These are phyloP conservation scores for Solanum chaucha DNA, from an alignment of 257 asterid species.

Conservation along the genomic window DNA sequence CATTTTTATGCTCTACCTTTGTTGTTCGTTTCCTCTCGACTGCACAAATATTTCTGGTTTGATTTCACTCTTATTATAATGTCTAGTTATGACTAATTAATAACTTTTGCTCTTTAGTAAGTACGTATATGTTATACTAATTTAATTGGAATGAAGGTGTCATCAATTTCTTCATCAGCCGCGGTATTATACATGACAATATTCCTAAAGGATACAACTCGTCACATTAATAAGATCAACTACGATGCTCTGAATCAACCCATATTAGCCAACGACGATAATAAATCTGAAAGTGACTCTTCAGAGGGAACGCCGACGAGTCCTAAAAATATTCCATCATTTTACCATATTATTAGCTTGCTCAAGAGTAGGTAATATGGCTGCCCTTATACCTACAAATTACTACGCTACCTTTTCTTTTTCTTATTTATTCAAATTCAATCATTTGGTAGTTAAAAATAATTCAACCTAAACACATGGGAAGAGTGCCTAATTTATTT, in stretches of 20 bases:
- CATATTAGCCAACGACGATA: not conserved
- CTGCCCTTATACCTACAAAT: not conserved
- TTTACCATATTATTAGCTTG: conserved; percentile 30
- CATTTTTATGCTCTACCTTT: conserved; percentile 39
- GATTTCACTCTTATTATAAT: not conserved
- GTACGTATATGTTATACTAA: not conserved
- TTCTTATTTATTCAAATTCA: not conserved
- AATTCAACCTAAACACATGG: not conserved
- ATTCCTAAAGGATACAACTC: conserved; percentile 26
- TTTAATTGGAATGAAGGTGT: conserved; percentile 17
- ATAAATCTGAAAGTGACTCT: conserved; percentile 16
- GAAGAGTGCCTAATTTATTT: not conserved
- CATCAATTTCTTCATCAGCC: conserved; percentile 23
- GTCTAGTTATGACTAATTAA: not conserved
- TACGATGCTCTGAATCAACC: not conserved
- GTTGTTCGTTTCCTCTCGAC: conserved; percentile 48
- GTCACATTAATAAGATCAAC: not conserved
- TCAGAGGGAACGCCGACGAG: not conserved
- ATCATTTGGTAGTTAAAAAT: not conserved
- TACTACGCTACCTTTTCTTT: not conserved
- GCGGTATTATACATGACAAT: conserved; percentile 47
- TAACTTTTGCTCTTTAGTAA: not conserved
- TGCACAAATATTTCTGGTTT: conserved; percentile 33
- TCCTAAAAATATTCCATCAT: conserved; percentile 15
- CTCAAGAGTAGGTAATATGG: conserved; percentile 33